Evolutionary conservation across 2,329 filamentous ascomycete species (phyloP), one percentile per base, ranked within the genome.

Genomic region (Neobulgaria alba): DNA sequence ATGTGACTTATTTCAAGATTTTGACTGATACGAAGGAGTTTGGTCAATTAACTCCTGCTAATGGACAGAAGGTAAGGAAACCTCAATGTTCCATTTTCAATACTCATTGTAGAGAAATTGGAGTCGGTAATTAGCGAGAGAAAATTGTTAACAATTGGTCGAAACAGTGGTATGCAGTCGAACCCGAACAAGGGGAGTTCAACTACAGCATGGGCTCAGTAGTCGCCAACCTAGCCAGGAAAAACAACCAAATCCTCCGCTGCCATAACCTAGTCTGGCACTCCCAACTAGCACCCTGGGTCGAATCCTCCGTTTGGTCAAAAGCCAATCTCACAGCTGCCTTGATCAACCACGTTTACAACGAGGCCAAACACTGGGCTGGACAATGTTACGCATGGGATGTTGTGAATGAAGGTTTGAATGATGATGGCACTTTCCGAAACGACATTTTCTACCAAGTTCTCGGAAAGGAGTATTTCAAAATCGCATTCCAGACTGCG

Each of bases 11-110:
- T 58, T 61, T 68, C 14, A 57, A 62, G 15, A 73, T 80, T 45
- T 63, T 79, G 31, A 67, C 67, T 47, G 63, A 79, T 57, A 62
- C 55, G 5, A 61, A 64, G 34, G 75, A 81, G 53, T 83, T 82
- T 52, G 79, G 79, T 21, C 71, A 78, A 57, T 67, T 81, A 18
- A 81, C 78, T 0, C 76, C 78, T 0, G 74, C 72, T 36, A 84
- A 84, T 56, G 69, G 70, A 3, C 71, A 75, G 59, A 75, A 75
- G 43, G 53, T 55, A 42, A 14, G 17, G 26, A 30, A 5, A 15
- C 14, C 4, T n/a, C 17, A 7, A 29, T 23, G 12, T 37, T 39
- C n/a, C 17, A n/a, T 16, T 16, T 14, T 12, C 17, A n/a, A n/a
- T n/a, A n/a, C 18, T 4, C 26, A 12, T n/a, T 17, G 39, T 23